Conservation (phyloP, 2,329 filamentous ascomycete genomes). For the Alternaria dauci region DNA sequence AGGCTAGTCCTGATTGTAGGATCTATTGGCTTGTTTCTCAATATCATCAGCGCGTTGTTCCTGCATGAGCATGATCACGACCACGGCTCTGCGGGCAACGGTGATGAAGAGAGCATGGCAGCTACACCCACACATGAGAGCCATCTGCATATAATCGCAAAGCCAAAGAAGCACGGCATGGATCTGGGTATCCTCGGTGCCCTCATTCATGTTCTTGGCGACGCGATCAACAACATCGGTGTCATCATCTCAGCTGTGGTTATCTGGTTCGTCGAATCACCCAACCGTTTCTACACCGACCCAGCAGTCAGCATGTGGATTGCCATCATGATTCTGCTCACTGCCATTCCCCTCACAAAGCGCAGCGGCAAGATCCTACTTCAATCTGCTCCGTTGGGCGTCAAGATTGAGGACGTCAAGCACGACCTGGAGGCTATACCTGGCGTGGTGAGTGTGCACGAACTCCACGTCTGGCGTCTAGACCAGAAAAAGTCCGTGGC, state of each 20-base stretch:
- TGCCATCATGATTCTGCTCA: constrained; percentile 73
- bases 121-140: constrained; percentile 27
- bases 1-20: constrained; percentile 74
- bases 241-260: constrained; percentile 74
- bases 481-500: constrained; percentile 75
- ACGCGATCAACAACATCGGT: constrained; percentile 78
- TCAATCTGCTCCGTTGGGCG: constrained; percentile 68
- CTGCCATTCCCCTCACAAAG: constrained; percentile 69
- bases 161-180: constrained; percentile 43
- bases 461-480: constrained; percentile 77
- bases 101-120: constrained; percentile 24
- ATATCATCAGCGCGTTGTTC: constrained; percentile 71
- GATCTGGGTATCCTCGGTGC: constrained; percentile 77
- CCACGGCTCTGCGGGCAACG: constrained; percentile 47
- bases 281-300: constrained; percentile 73
- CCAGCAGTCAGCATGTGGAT: constrained; percentile 74
- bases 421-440: constrained; percentile 74
- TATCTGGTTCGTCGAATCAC: constrained; percentile 70
- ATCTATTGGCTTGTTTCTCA: constrained; percentile 70
- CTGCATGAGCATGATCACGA: constrained; percentile 63
- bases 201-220: constrained; percentile 73
- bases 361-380: constrained; percentile 71
- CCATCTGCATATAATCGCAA: constrained; percentile 39
- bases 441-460: constrained; percentile 72
- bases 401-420: constrained; percentile 69